Percentiles rank a stretch among this genome's conserved stretches.
phyloP scores from a whole-genome alignment of 345 rosid species.

The Bretschneidera sinensis region DNA sequence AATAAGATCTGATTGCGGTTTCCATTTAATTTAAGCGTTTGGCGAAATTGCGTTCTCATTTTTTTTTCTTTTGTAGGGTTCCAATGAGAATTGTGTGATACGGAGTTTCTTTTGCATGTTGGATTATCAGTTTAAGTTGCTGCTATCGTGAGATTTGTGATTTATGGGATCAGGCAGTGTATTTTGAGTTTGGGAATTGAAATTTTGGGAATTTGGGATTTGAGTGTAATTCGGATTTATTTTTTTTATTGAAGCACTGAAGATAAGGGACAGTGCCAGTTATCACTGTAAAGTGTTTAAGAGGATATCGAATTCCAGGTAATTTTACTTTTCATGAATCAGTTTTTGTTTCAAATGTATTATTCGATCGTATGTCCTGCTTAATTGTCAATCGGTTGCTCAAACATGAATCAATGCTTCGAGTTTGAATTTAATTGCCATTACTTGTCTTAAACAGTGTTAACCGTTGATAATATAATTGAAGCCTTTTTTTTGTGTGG shows the following conservation, averaged over 20 bases:
- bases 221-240: background rate
- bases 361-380: background rate
- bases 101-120: background rate
- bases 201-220: background rate
- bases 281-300: background rate
- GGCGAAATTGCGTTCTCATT: background rate
- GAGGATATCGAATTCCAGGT: slow-evolving; percentile 11
- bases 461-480: too few relatives aligned
- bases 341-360: background rate
- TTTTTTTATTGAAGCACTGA: background rate
- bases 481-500: background rate
- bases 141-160: background rate
- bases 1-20: slow-evolving; percentile 5
- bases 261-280: background rate
- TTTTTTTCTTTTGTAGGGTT: background rate
- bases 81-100: background rate
- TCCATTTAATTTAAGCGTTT: background rate
- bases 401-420: background rate
- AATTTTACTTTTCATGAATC: slow-evolving; percentile 1
- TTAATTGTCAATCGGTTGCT: background rate
- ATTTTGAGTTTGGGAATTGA: background rate
- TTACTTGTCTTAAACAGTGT: background rate
- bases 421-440: too few relatives aligned
- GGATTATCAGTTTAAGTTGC: slow-evolving; percentile 2
- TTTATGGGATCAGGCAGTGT: slow-evolving; percentile 4